Percentiles rank a stretch among this genome's conserved stretches.
Conservation (phyloP, 495 filamentous ascomycete species). For the Xylaria cubensis region DNA sequence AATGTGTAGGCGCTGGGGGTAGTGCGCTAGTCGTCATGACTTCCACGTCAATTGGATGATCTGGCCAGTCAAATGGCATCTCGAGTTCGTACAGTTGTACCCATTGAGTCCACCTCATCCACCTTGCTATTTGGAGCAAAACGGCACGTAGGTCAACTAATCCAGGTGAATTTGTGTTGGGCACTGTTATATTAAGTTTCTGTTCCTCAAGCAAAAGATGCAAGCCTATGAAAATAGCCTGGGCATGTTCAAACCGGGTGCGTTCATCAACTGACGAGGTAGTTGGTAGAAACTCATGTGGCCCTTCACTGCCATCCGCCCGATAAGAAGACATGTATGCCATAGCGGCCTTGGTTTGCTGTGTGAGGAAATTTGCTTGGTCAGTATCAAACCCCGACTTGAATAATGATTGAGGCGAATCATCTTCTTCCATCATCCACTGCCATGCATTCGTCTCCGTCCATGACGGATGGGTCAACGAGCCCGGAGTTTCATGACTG, state of each 20-base stretch:
- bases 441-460: slow-evolving; percentile 71
- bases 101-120: slow-evolving; percentile 86
- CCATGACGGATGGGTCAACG: slow-evolving; percentile 68
- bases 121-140: slow-evolving; percentile 79
- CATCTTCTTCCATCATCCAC: slow-evolving; percentile 70
- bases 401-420: slow-evolving; percentile 36
- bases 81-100: slow-evolving; percentile 72
- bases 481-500: slow-evolving; percentile 48
- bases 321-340: slow-evolving; percentile 62
- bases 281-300: slow-evolving; percentile 68
- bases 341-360: slow-evolving; percentile 40
- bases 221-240: slow-evolving; percentile 74
- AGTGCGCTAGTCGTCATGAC: slow-evolving; percentile 29
- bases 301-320: slow-evolving; percentile 58
- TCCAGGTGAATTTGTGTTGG: slow-evolving; percentile 59
- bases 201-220: slow-evolving; percentile 89
- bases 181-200: slow-evolving; percentile 75
- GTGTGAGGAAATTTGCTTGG: slow-evolving; percentile 51
- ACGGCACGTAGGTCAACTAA: slow-evolving; percentile 67
- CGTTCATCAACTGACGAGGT: slow-evolving; percentile 58
- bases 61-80: slow-evolving; percentile 42
- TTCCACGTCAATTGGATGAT: slow-evolving; percentile 58
- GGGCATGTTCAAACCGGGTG: slow-evolving; percentile 64
- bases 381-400: slow-evolving; percentile 30
- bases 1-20: slow-evolving; percentile 62